Percentiles rank a stretch among this genome's conserved stretches.
These are phyloP conservation scores for Microdochium trichocladiopsis DNA, from an alignment of 2,329 filamentous ascomycete species.

Conservation along the genomic window DNA sequence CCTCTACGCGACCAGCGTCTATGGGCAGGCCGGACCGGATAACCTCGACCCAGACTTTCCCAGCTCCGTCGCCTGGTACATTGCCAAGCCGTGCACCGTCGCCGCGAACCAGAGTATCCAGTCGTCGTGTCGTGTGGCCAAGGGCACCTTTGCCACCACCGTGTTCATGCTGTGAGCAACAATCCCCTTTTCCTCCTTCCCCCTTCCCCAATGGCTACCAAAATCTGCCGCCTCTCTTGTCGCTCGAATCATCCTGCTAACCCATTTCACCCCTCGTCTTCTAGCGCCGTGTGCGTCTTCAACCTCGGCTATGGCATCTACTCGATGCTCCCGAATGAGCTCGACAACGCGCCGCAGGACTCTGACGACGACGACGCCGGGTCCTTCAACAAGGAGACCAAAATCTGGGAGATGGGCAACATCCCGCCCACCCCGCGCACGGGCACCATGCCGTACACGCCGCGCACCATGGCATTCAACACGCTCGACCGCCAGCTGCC, in stretches of 20 bases:
- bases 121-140: conserved; percentile 60
- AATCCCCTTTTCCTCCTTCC: neutral
- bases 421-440: conserved; percentile 30
- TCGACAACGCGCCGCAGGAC: conserved; percentile 37
- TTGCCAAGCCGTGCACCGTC: conserved; percentile 60
- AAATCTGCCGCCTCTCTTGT: neutral
- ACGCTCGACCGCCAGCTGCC: conserved; percentile 52
- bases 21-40: conserved; percentile 68
- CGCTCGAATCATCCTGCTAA: neutral
- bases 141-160: conserved; percentile 57
- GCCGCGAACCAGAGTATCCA: conserved; percentile 46
- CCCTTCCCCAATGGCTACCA: neutral
- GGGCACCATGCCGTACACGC: conserved; percentile 46
- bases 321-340: conserved; percentile 49
- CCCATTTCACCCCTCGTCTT: conserved; percentile 5
- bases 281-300: conserved; percentile 51
- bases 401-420: conserved; percentile 50
- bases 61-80: conserved; percentile 65
- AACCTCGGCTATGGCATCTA: conserved; percentile 54
- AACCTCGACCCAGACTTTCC: conserved; percentile 57
- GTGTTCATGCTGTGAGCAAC: conserved; percentile 60
- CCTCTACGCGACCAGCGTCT: conserved; percentile 59
- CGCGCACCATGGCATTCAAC: conserved; percentile 61
- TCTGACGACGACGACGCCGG: conserved; percentile 26
- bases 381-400: conserved; percentile 32